Evolutionary conservation across 441 rosid species (phyloP), one percentile per base, ranked within the genome.

Genomic region (Lepidium campestre): DNA sequence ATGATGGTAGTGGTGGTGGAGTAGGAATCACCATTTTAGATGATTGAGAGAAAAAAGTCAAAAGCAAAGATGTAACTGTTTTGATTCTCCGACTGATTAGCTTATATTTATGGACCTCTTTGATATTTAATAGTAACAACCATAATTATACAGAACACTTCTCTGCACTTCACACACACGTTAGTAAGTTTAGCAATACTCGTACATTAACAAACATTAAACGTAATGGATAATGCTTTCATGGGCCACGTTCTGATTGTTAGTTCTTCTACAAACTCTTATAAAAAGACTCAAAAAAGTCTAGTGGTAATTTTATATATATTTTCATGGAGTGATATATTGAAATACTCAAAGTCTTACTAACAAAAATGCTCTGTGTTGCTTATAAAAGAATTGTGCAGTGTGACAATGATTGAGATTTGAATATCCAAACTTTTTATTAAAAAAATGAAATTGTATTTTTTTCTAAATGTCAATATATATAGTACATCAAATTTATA

Each of bases 11-110:
- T 7, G 60, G 57, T 4, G 60, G 66, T 5, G 44, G 52, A 44
- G 19, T 63, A 48, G n/a, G 70, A 49, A 3, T 40, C 31, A 80
- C 96, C 96, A 90, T 93, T 62, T 52, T 34, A 42, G 49, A 67
- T 36, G 40, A 22, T 18, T n/a, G 34, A 57, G 25, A 22, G 36
- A 42, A 2, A 4, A 36, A 60, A 32, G 59, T 39, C 44, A 14
- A 71, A 47, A 39, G 57, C 42, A 56, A 63, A 37, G 27, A 49
- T 57, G 60, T 15, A 56, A 19, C 6, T 39, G 23, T 14, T 22
- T 12, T 36, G 15, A 23, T 40, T n/a, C 15, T 52, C 22, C 54
- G 14, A 46, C 62, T 17, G 22, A 57, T 46, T 29, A 35, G 56
- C 53, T 39, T 22, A 41, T 25, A 44, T 53, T 42, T n/a, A 46